Base-by-base conservation (phyloP, 768 basidiomycete genomes). In the Pleurotus ostreatus region DNA sequence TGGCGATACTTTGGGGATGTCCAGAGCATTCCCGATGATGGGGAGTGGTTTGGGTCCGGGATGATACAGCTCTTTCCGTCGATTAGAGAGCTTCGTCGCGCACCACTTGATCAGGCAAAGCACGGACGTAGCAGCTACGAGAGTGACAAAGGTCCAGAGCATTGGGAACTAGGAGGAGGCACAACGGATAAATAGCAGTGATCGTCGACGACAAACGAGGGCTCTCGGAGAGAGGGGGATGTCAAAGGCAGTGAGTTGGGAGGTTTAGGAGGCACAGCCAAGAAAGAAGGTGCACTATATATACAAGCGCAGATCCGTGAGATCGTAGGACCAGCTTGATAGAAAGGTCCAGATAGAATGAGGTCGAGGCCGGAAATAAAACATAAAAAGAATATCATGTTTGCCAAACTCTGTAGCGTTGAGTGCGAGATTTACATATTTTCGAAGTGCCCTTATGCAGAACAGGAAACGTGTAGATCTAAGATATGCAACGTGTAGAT, bases 1-100 rank as follows among this genome's bases (percentile, higher is more conserved):
- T 46, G 72, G 72, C 22, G 70, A 59, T 40, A 67, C 67, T 53
- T 66, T 59, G 9, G 62, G 62, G n/a, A 61, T 56, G 37, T 63
- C 61, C 15, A 63, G 49, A 12, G 75, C 54, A 59, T 76, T 75
- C 15, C 74, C 75, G 18, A 75, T 62, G 12, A 75, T 44, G 25
- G 74, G 74, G 11, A 69, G 61, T 18, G 68, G 67, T 40, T 51
- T 67, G 2, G 74, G 74, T 22, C 74, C 74, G 9, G 74, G 74
- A 6, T 73, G 74, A 3, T 55, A 55, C 8, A 22, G 43, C 6
- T 15, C 23, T 53, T 53, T 53, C n/a, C 51, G 51, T 30, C 77
- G 78, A 12, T 80, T 70, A 8, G 74, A 18, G n/a, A n/a, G 16
- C n/a, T 23, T 53, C 22, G 37, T 23, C 20, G 51, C n/a, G 39